These are phyloP conservation scores for Claviceps purpurea DNA, from an alignment of 2,329 filamentous ascomycete genomes.

Conservation along the genomic window DNA sequence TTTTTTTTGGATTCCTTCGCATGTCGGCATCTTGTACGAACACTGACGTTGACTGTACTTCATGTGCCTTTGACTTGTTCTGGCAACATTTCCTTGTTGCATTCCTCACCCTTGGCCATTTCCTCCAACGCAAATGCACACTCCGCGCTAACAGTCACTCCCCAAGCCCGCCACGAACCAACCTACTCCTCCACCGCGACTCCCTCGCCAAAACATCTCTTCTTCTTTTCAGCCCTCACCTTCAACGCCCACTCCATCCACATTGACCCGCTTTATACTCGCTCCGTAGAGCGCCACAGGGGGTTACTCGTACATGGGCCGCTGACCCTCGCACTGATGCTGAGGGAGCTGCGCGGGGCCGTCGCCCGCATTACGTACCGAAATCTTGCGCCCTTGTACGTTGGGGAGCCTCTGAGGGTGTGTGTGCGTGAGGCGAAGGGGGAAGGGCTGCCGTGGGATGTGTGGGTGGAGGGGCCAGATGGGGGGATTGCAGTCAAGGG, in stretches of 20 bases:
- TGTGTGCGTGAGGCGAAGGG: slow-evolving; percentile 41
- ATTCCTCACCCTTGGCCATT: too few relatives aligned
- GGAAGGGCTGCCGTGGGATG: slow-evolving; percentile 33
- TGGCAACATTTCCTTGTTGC: too few relatives aligned
- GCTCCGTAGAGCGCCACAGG: slow-evolving; percentile 58
- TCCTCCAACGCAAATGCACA: background rate
- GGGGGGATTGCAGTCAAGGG: slow-evolving; percentile 54
- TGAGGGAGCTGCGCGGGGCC: slow-evolving; percentile 41
- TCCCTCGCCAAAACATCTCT: slow-evolving; percentile 61
- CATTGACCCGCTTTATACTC: slow-evolving; percentile 59
- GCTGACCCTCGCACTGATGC: slow-evolving; percentile 62
- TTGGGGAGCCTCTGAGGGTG: slow-evolving; percentile 54
- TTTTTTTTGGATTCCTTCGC: background rate
- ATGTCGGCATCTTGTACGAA: too few relatives aligned
- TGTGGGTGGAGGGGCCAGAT: slow-evolving; percentile 50
- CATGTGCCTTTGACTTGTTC: too few relatives aligned
- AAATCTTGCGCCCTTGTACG: slow-evolving; percentile 73
- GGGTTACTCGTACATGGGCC: slow-evolving; percentile 79
- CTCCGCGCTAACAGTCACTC: background rate
- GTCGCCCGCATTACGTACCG: slow-evolving; percentile 57
- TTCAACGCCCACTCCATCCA: slow-evolving; percentile 92
- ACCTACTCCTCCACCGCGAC: slow-evolving; percentile 37
- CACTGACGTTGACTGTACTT: too few relatives aligned
- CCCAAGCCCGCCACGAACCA: slow-evolving; percentile 16
- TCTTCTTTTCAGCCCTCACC: slow-evolving; percentile 80